Percentiles rank a stretch among this genome's conserved stretches.
phyloP scores from a whole-genome alignment of 495 filamentous ascomycete genomes.

The Trichoderma orchidacearum region DNA sequence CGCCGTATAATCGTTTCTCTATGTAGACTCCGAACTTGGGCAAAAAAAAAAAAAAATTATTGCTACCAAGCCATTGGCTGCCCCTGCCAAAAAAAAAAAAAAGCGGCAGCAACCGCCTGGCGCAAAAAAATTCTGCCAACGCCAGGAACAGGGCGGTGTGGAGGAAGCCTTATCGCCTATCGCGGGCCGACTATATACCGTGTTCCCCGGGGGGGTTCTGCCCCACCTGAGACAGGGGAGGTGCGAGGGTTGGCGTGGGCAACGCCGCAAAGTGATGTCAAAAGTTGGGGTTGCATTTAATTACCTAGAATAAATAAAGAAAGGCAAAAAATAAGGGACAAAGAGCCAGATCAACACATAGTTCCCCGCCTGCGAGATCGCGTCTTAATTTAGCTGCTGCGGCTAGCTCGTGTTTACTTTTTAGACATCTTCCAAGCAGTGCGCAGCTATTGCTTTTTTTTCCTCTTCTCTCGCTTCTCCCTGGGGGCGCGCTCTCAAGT shows the following conservation, averaged over 20 bases:
- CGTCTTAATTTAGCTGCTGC: background rate
- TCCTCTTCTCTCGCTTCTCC: background rate
- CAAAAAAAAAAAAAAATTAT: slow-evolving; percentile 2
- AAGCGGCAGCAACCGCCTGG: background rate
- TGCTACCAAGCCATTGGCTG: background rate
- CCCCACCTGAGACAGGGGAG: background rate
- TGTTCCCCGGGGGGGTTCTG: too few species aligned
- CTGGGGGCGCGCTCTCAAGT: background rate
- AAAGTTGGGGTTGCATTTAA: too few species aligned
- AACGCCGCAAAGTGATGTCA: background rate
- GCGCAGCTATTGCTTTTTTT: background rate
- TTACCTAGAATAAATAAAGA: too few species aligned
- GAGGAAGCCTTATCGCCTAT: background rate
- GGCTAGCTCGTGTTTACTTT: background rate
- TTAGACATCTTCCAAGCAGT: too few species aligned
- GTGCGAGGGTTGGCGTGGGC: background rate
- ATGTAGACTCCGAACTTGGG: background rate
- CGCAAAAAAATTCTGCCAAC: too few species aligned
- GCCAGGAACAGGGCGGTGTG: background rate
- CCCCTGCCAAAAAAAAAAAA: background rate
- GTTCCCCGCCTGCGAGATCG: too few species aligned
- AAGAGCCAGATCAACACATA: too few species aligned
- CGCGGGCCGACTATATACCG: background rate
- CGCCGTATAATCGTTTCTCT: background rate
- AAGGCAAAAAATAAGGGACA: too few species aligned